A percentile compares a stretch with the other conserved stretches of the same genome.
Conservation (phyloP, 2,329 filamentous ascomycete genomes). For the Fusarium sp. region DNA sequence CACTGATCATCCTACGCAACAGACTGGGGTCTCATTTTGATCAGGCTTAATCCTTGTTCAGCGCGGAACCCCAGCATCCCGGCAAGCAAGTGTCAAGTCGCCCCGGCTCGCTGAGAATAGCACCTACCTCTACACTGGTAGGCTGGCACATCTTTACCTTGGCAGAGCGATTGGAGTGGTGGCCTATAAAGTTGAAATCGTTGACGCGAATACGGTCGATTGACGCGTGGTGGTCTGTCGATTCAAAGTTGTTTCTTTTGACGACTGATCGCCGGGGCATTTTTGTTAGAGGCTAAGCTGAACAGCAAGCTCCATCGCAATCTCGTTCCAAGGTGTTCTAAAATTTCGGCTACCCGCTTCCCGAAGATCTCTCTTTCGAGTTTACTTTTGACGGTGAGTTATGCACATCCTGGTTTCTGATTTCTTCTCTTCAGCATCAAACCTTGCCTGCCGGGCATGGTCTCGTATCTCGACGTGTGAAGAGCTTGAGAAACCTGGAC, state of each 20-base stretch:
- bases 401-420: constrained; percentile 15
- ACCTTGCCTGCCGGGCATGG: constrained; percentile 1
- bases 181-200: constrained; percentile 41
- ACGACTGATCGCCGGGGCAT: constrained; percentile 31
- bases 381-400: constrained; percentile 35
- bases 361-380: constrained; percentile 22
- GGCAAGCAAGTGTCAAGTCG: constrained; percentile 30
- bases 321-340: constrained; percentile 37
- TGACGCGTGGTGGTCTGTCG: constrained; percentile 25
- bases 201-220: constrained; percentile 34
- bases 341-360: constrained; percentile 22
- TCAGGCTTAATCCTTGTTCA: constrained; percentile 42
- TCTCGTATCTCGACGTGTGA: background rate
- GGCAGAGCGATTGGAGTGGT: constrained; percentile 39
- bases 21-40: constrained; percentile 28
- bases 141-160: constrained; percentile 30
- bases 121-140: constrained; percentile 14
- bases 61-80: constrained; percentile 38
- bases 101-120: constrained; percentile 39
- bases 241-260: constrained; percentile 3
- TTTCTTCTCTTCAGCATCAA: background rate
- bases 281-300: constrained; percentile 28
- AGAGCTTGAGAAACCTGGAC: constrained; percentile 2
- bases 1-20: constrained; percentile 41
- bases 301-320: constrained; percentile 40